Evolutionary conservation across 352 stramenopile species (phyloP), one percentile per base, ranked within the genome.

Genomic region (Blastocystis sp.): DNA sequence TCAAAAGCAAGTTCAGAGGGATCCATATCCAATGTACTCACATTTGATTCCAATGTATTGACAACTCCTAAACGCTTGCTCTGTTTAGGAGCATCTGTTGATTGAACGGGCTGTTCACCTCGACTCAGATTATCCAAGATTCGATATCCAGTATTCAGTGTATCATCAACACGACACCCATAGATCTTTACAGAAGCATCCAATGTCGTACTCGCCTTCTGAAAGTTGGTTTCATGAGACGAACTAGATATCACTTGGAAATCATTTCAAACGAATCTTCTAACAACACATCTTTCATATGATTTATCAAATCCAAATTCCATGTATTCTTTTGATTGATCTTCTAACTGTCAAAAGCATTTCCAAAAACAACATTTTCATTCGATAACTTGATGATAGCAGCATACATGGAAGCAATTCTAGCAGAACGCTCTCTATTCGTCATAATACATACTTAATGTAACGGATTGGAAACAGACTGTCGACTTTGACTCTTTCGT

Each of bases 171-270:
- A 78, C 96, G 94, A 89, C 97, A 97, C 43, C 94, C 97, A 89
- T 98, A 98, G 87, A 98, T 98, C 90, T 98, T 98, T 29, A 98
- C 94, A 88, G 93, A 97, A 0, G 96, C 96, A 89, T 98, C 95
- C 21, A 98, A 88, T 19, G 95, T 98, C 88, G 95, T 98, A 83
- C 93, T 97, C 39, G 96, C 96, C 86, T 97, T 97, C 83, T 97
- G 95, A 88, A 98, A 98, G 89, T 98, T 98, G 14, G 51, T 78
- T 49, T 71, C 75, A 16, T 24, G 29, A 58, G 71, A 73, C 16
- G 32, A 11, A 29, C 75, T 86, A 77, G 11, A 24, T n/a, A 54
- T 86, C 12, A 80, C 32, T 35, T 73, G 21, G 12, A 9, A 14
- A 19, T 14, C 3, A 77, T 57, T 51, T 78, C 32, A 19, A 27